phyloP scores from a whole-genome alignment of 1,139 yeast species.

The Geotrichum carabidarum region DNA sequence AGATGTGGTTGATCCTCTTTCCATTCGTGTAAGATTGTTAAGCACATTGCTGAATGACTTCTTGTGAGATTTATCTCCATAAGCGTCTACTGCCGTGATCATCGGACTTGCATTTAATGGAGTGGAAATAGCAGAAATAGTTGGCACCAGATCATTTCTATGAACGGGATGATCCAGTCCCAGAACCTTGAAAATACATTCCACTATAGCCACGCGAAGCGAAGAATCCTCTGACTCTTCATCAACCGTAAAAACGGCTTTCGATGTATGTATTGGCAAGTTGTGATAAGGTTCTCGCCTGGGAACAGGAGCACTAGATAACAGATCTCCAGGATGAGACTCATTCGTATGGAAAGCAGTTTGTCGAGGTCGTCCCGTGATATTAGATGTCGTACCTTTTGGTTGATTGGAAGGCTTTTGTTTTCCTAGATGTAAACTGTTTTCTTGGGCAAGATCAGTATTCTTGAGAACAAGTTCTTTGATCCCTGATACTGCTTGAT shows the following conservation, averaged over 20 bases:
- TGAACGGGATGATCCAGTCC: conserved; percentile 53
- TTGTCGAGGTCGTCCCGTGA: conserved; percentile 47
- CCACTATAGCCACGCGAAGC: conserved; percentile 64
- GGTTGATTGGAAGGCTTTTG: background rate
- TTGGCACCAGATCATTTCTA: background rate
- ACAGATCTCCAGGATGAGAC: conserved; percentile 76
- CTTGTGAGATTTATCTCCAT: conserved; percentile 9
- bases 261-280: background rate
- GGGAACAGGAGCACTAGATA: conserved; percentile 76
- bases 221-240: conserved; percentile 77
- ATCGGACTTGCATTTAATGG: conserved; percentile 10
- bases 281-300: conserved; percentile 32
- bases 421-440: conserved; percentile 11
- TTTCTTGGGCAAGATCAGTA: conserved; percentile 12
- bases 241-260: conserved; percentile 47
- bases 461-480: conserved; percentile 26
- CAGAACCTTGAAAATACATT: conserved; percentile 63
- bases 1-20: conserved; percentile 3
- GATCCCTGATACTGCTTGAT: conserved; percentile 51
- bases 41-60: conserved; percentile 17
- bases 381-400: background rate
- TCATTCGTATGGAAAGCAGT: conserved; percentile 59
- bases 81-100: conserved; percentile 15
- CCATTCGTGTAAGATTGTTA: conserved; percentile 14
- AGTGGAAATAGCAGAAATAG: background rate